A percentile compares a stretch with the other conserved stretches of the same genome.
Conservation (phyloP, 192 early-diverging fungal species). For the Coemansia sp. region DNA sequence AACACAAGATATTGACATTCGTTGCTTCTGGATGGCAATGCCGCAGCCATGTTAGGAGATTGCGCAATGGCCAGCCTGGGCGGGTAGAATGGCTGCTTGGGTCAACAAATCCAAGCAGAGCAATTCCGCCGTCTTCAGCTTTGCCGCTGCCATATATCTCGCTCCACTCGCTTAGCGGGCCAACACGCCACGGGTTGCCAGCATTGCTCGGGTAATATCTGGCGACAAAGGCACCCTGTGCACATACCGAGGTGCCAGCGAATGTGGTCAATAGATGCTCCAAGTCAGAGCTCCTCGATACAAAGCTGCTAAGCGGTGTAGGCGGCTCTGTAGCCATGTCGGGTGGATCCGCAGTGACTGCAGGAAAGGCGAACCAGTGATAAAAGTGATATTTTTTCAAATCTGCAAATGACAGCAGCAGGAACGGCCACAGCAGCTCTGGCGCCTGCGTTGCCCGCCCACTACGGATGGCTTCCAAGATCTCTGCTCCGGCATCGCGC, state of each 20-base stretch:
- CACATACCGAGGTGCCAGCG: slow-evolving; percentile 3
- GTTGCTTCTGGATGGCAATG: slow-evolving; percentile 15
- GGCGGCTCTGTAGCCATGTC: slow-evolving; percentile 24
- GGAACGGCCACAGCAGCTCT: slow-evolving; percentile 67
- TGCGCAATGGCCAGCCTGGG: slow-evolving; percentile 94
- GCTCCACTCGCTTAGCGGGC: slow-evolving; percentile 34
- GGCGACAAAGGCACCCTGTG: slow-evolving; percentile 31
- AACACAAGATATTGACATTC: slow-evolving; percentile 28
- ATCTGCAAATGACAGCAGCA: slow-evolving; percentile 90
- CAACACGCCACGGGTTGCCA: slow-evolving; percentile 12
- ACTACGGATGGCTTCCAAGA: slow-evolving; percentile 70
- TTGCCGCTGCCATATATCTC: slow-evolving; percentile 3
- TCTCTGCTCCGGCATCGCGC: slow-evolving; percentile 18
- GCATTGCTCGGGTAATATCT: slow-evolving; percentile 1
- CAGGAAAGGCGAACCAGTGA: slow-evolving; percentile 95
- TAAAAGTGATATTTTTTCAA: slow-evolving; percentile 94
- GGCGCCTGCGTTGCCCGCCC: slow-evolving; percentile 68
- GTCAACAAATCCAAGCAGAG: slow-evolving; percentile 79
- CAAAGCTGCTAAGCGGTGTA: slow-evolving; percentile 11
- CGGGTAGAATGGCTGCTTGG: slow-evolving; percentile 72
- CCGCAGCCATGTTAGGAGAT: slow-evolving; percentile 68
- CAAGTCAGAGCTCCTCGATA: slow-evolving; percentile 21
- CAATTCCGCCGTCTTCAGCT: slow-evolving; percentile 1
- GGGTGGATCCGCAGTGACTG: slow-evolving; percentile 68
- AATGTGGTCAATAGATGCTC: slow-evolving; percentile 29